phyloP scores from a whole-genome alignment of 2,329 filamentous ascomycete species.

The Ascosphaera apis region DNA sequence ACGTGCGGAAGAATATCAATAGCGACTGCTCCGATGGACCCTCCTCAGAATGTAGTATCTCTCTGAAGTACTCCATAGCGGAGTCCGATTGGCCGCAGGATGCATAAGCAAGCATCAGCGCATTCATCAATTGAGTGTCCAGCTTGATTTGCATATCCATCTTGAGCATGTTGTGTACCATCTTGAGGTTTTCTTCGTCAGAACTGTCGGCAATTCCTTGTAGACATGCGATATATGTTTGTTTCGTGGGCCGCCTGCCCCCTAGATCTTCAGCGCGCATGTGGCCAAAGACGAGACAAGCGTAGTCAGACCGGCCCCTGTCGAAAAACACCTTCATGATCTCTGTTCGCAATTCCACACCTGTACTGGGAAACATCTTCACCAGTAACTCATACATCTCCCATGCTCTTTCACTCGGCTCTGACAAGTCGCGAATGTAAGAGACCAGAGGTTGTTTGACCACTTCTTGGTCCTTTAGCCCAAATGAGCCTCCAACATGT shows the following conservation, averaged over 20 bases:
- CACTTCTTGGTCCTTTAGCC: conserved; percentile 35
- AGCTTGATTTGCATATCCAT: conserved; percentile 63
- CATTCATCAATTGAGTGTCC: conserved; percentile 55
- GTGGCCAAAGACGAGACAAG: conserved; percentile 65
- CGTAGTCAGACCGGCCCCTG: conserved; percentile 61
- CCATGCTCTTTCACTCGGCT: conserved; percentile 38
- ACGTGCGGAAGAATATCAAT: conserved; percentile 57
- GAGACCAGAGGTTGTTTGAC: conserved; percentile 43
- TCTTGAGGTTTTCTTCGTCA: conserved; percentile 42
- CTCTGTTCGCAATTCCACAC: conserved; percentile 38
- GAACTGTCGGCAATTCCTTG: conserved; percentile 42
- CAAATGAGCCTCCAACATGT: conserved; percentile 27
- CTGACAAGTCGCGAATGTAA: conserved; percentile 39
- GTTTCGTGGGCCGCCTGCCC: conserved; percentile 40
- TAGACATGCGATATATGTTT: conserved; percentile 59
- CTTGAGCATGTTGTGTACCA: conserved; percentile 83
- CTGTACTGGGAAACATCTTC: conserved; percentile 37
- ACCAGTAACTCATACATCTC: conserved; percentile 36
- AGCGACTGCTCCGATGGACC: conserved; percentile 67
- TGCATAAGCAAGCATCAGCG: conserved; percentile 67
- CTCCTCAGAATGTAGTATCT: conserved; percentile 63
- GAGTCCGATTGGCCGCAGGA: conserved; percentile 40
- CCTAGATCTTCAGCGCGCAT: conserved; percentile 59
- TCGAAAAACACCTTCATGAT: conserved; percentile 69
- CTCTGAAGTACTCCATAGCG: conserved; percentile 59